phyloP scores from a whole-genome alignment of 768 basidiomycete genomes.

The Psilocybe subaeruginosa region DNA sequence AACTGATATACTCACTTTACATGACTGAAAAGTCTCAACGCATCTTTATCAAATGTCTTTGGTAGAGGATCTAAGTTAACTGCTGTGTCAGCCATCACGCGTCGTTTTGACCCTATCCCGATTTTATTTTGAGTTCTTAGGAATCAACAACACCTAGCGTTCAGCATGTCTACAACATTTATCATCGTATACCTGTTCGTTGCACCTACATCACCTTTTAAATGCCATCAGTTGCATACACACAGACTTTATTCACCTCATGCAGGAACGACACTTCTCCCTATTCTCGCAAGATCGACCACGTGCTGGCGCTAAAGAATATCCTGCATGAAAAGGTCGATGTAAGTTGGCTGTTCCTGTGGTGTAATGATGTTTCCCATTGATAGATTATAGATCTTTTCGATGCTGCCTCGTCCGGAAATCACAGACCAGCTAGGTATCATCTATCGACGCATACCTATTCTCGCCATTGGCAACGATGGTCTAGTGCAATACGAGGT shows the following conservation, averaged over 20 bases:
- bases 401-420: slow-evolving; percentile 55
- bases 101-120: too few species aligned
- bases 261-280: slow-evolving; percentile 56
- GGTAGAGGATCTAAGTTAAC: too few species aligned
- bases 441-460: slow-evolving; percentile 59
- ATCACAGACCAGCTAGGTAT: slow-evolving; percentile 55
- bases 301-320: slow-evolving; percentile 50
- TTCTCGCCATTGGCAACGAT: slow-evolving; percentile 63
- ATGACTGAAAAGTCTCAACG: too few species aligned
- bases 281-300: slow-evolving; percentile 53
- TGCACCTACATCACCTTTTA: slow-evolving; percentile 13
- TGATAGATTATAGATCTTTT: slow-evolving; percentile 41
- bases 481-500: slow-evolving; percentile 61
- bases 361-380: not conserved
- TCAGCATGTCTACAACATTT: slow-evolving; percentile 15
- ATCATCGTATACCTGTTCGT: slow-evolving; percentile 51
- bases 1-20: too few species aligned
- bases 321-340: slow-evolving; percentile 51
- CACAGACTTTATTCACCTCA: not conserved
- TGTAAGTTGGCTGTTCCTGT: slow-evolving; percentile 29
- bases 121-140: too few species aligned
- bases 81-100: too few species aligned
- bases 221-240: not conserved
- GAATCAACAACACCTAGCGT: too few species aligned
- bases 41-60: too few species aligned